Evolutionary conservation across 139 green algal species (phyloP).

Genomic region (Micractinium sp.): DNA sequence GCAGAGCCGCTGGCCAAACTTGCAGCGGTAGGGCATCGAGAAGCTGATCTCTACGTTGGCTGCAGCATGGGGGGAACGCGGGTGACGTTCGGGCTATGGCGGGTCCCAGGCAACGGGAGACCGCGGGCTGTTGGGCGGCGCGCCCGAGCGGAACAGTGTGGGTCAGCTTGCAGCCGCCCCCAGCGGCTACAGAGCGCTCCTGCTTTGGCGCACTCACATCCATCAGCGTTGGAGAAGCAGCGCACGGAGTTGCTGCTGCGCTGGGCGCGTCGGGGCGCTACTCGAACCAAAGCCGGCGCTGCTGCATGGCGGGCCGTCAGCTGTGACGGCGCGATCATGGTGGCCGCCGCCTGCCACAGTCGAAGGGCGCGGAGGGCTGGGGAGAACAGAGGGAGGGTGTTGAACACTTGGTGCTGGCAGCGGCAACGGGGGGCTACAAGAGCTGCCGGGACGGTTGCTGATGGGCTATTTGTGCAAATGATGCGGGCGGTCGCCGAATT

Average conservation of each 20-base stretch:
- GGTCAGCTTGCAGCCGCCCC: neutral
- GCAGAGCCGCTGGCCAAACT: constrained; percentile 42
- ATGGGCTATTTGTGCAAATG: too few relatives aligned
- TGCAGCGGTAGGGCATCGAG: constrained; percentile 33
- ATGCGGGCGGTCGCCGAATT: too few relatives aligned
- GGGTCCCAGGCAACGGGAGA: neutral
- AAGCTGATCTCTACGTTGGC: constrained; percentile 29
- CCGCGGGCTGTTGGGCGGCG: too few relatives aligned
- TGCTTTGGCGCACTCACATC: neutral
- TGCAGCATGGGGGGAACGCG: neutral
- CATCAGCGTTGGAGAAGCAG: constrained; percentile 21
- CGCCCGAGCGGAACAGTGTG: neutral
- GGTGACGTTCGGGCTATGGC: neutral
- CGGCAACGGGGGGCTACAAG: too few relatives aligned
- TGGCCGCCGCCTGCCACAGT: neutral
- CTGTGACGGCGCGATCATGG: neutral
- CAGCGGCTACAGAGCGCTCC: neutral
- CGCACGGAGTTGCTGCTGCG: neutral
- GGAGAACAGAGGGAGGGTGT: neutral
- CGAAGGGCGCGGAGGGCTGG: too few relatives aligned
- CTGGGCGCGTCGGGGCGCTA: neutral
- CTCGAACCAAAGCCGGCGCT: neutral
- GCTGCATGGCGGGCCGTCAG: neutral
- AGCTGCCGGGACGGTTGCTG: too few relatives aligned
- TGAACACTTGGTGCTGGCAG: neutral